These are phyloP conservation scores for Phytophthora rubi DNA, from an alignment of 352 stramenopile genomes.

Conservation along the genomic window DNA sequence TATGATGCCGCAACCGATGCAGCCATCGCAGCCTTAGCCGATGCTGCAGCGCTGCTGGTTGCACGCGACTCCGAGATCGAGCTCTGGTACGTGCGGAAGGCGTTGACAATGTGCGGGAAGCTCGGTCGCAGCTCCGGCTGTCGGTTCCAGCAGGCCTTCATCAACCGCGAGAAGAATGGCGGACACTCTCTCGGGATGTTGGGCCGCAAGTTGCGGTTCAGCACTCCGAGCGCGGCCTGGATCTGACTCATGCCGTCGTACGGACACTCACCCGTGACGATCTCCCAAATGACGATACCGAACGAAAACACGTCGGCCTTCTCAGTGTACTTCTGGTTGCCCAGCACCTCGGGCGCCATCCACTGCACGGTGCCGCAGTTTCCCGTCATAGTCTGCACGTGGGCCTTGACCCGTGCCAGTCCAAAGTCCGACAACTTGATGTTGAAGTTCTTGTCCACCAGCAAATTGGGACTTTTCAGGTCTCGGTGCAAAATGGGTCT, in stretches of 20 bases:
- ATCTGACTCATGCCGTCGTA: conserved; percentile 91
- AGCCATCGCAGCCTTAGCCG: conserved; percentile 49
- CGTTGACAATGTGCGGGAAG: conserved; percentile 74
- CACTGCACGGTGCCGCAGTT: conserved; percentile 83
- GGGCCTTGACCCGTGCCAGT: conserved; percentile 77
- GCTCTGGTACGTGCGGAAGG: conserved; percentile 64
- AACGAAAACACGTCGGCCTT: conserved; percentile 93
- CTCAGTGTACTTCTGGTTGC: conserved; percentile 90
- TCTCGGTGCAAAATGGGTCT: conserved; percentile 87
- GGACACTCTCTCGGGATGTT: conserved; percentile 70
- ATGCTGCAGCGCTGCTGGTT: conserved; percentile 43
- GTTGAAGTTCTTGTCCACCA: conserved; percentile 86
- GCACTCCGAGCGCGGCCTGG: conserved; percentile 68
- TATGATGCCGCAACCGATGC: conserved; percentile 51
- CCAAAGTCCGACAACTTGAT: conserved; percentile 91
- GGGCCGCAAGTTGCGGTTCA: conserved; percentile 74
- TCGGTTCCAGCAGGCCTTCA: conserved; percentile 80
- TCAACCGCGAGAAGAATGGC: conserved; percentile 70
- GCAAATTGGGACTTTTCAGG: conserved; percentile 85
- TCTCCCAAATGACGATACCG: conserved; percentile 92
- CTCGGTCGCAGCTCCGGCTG: conserved; percentile 71
- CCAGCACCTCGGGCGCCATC: conserved; percentile 81
- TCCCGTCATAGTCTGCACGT: conserved; percentile 88
- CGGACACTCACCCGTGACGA: conserved; percentile 86
- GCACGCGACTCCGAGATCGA: conserved; percentile 55